A percentile compares a stretch with the other conserved stretches of the same genome.
Evolutionary conservation across 257 asterid species (phyloP).

Genomic region (Cruciata laevipes): DNA sequence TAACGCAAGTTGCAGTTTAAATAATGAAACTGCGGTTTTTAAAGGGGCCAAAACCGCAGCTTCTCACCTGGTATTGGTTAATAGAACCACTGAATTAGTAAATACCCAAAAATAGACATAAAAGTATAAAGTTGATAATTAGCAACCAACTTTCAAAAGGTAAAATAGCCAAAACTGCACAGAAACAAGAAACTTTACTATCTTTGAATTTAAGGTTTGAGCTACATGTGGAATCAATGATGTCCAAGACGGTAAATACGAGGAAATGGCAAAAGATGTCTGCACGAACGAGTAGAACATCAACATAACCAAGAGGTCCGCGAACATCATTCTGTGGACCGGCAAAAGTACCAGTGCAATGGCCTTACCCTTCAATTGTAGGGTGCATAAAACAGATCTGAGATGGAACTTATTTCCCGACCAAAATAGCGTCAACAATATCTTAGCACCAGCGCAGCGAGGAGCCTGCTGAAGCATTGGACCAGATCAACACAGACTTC

Average conservation of each 20-base stretch:
- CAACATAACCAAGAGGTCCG: neutral
- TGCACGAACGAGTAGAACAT: neutral
- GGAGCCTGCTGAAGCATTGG: neutral
- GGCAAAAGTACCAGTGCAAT: no score
- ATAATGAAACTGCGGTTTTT: neutral
- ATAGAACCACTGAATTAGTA: no score
- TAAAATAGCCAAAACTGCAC: no score
- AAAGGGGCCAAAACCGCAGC: slow-evolving; percentile 13
- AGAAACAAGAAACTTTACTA: no score
- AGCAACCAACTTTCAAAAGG: no score
- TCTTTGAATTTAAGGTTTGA: no score
- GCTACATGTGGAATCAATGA: no score
- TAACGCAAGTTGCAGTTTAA: neutral
- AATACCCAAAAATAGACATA: no score
- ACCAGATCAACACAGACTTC: slow-evolving; percentile 6
- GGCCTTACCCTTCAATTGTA: neutral
- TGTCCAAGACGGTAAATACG: no score
- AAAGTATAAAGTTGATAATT: no score
- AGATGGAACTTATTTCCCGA: neutral
- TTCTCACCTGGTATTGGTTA: neutral
- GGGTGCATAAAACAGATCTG: neutral
- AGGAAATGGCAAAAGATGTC: no score
- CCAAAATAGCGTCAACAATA: neutral
- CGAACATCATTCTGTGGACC: neutral
- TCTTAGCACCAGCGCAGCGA: neutral